Base-by-base conservation (phyloP, 179 eudicot genomes). In the Spinacia oleracea region DNA sequence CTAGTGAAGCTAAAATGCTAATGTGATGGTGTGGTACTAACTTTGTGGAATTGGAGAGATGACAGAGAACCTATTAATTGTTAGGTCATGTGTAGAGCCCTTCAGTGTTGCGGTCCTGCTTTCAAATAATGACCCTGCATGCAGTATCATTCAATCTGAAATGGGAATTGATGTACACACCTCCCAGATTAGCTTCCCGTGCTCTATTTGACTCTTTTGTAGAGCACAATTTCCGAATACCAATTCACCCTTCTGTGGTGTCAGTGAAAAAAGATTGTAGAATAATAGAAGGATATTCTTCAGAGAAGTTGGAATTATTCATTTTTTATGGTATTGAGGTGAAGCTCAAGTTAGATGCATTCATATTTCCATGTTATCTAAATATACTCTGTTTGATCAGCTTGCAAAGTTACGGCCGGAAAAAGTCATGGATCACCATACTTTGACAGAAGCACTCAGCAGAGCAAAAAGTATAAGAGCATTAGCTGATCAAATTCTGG, bases 391-490 rank as follows among this genome's bases (percentile, higher is more conserved):
- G 29, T 4, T 50, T 64, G 12, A 73, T 53, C 73, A 79, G 82
- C 67, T 73, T 73, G 77, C 32, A 32, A 68, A 74, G 25, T 53
- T 79, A 35, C 73, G 78, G 82, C 82, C 78, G 20, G 48, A 71
- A 71, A 76, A 70, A 71, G 64, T 62, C 35, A 73, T 65, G 82
- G 67, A 73, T 79, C 82, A 73, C 29, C 78, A 27, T 65, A 79
- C 55, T 34, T 38, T 73, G 50, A 65, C 40, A 53, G 67, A 73
- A 40, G 82, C 78, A 8, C 53, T 79, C 73, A 38, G 34, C 45
- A 79, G 73, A 34, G 73, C 78, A 66, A 79, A 73, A 71, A 51
- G 66, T 38, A 65, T 78, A 55, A 64, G 77, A 29, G 42, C 29
- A 42, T 45, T 53, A 32, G 74, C 72, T 50, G 66, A 34, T 51